Conservation (phyloP, 495 filamentous ascomycete genomes). For the Sabuloglossum arenarium region DNA sequence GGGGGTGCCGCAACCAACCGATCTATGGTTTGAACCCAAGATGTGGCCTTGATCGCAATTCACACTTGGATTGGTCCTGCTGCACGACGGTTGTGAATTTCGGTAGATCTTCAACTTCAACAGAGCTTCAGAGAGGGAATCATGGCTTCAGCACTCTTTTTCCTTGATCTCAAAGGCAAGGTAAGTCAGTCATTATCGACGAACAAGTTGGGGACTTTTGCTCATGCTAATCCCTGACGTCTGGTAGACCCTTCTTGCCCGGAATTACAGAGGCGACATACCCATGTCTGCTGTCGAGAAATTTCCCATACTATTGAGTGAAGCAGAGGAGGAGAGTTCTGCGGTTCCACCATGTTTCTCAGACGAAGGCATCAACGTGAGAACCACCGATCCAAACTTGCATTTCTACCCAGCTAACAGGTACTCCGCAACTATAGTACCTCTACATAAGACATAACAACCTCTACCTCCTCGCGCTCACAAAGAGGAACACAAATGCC, state of each 20-base stretch:
- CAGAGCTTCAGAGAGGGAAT: constrained; percentile 10
- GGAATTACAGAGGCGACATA: constrained; percentile 97
- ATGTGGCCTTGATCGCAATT: not conserved
- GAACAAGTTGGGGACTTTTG: constrained; percentile 15
- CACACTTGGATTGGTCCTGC: not conserved
- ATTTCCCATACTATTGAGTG: constrained; percentile 88
- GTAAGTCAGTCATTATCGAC: constrained; percentile 22
- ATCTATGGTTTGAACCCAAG: not conserved
- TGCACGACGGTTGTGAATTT: not conserved
- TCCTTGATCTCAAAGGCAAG: constrained; percentile 99
- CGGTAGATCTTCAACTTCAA: not conserved
- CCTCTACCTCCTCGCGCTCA: constrained; percentile 94
- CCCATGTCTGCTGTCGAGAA: constrained; percentile 99
- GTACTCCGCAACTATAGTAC: constrained; percentile 34
- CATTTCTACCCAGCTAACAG: not conserved
- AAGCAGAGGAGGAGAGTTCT: constrained; percentile 98
- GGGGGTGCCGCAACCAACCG: not conserved
- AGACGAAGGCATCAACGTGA: constrained; percentile 92
- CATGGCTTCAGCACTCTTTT: constrained; percentile 98
- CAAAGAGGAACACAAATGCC: constrained; percentile 97
- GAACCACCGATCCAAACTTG: constrained; percentile 12
- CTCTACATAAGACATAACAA: constrained; percentile 99
- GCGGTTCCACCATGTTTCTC: constrained; percentile 97
- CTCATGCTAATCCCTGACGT: not conserved
- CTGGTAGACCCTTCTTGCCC: constrained; percentile 76